Conservation (phyloP, 371 early-diverging fungal genomes). For the Mucor ambiguus region DNA sequence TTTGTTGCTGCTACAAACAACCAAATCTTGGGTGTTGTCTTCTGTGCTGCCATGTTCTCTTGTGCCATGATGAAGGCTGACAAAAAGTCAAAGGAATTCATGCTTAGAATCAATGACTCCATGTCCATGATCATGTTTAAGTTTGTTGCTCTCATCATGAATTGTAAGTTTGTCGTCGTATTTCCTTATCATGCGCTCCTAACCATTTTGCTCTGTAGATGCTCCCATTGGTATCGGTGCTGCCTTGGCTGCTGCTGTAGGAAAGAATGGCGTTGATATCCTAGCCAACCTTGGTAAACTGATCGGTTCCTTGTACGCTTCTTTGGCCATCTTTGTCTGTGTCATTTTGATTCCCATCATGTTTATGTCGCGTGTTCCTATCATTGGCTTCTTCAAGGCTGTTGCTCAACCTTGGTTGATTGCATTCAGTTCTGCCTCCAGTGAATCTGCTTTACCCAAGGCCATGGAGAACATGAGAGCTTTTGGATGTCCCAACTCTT, state of each 20-base stretch:
- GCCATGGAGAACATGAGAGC: conserved; percentile 76
- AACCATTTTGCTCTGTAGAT: conserved; percentile 19
- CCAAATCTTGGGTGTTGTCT: conserved; percentile 66
- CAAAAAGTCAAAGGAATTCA: conserved; percentile 50
- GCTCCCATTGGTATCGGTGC: conserved; percentile 79
- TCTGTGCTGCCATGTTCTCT: conserved; percentile 73
- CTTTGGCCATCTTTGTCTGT: conserved; percentile 62
- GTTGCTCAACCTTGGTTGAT: conserved; percentile 71
- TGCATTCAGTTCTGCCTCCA: conserved; percentile 87
- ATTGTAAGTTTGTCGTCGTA: conserved; percentile 29
- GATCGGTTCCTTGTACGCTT: conserved; percentile 69
- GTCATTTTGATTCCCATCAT: conserved; percentile 69
- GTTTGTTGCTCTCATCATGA: conserved; percentile 69
- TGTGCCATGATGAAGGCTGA: conserved; percentile 63
- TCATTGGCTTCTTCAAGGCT: conserved; percentile 56
- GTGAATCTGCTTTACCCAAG: conserved; percentile 78
- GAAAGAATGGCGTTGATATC: conserved; percentile 66
- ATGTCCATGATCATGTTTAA: conserved; percentile 73
- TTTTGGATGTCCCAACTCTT: conserved; percentile 74
- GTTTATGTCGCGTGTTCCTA: conserved; percentile 58
- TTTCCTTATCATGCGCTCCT: not conserved
- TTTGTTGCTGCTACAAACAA: conserved; percentile 52
- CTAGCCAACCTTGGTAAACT: conserved; percentile 70
- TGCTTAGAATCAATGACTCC: conserved; percentile 61
- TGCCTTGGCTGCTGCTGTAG: conserved; percentile 70